Conservation (phyloP, 495 filamentous ascomycete genomes). For the Penicillium cosmopolitanum region DNA sequence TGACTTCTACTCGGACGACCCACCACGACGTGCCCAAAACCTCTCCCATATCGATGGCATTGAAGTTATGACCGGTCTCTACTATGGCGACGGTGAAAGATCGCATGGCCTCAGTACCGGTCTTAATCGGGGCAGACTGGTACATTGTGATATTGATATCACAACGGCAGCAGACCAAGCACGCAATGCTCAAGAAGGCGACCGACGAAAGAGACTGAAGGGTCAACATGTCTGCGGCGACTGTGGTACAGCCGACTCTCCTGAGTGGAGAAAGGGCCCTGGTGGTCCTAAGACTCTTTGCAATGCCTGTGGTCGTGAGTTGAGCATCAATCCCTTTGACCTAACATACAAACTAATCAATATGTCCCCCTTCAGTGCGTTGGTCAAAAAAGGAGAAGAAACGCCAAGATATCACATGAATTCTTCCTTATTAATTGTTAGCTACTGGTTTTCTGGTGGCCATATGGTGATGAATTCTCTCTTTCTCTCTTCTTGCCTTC, state of each 20-base stretch:
- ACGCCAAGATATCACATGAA: slow-evolving; percentile 37
- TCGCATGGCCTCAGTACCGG: slow-evolving; percentile 89
- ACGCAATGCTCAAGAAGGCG: slow-evolving; percentile 53
- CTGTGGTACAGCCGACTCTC: slow-evolving; percentile 91
- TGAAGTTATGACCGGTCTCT: slow-evolving; percentile 89
- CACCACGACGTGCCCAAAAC: slow-evolving; percentile 73
- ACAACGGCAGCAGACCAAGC: slow-evolving; percentile 73
- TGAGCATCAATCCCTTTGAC: background rate
- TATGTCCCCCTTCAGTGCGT: slow-evolving; percentile 46
- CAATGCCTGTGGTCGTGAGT: slow-evolving; percentile 89
- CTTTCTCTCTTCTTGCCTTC: slow-evolving; percentile 3
- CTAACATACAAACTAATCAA: slow-evolving; percentile 3
- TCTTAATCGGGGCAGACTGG: slow-evolving; percentile 72
- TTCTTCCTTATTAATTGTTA: background rate
- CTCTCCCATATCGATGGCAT: slow-evolving; percentile 82
- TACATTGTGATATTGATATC: slow-evolving; percentile 85
- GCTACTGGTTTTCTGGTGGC: background rate
- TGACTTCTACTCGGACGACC: slow-evolving; percentile 77
- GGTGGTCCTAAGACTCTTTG: slow-evolving; percentile 94
- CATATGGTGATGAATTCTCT: background rate
- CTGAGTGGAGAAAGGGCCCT: slow-evolving; percentile 96
- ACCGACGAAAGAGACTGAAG: slow-evolving; percentile 91
- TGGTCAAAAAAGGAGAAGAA: slow-evolving; percentile 85
- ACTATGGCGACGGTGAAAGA: slow-evolving; percentile 87
- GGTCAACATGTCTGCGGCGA: slow-evolving; percentile 97